Evolutionary conservation across 116 monocot genomes (phyloP).

Genomic region (Zostera marina): DNA sequence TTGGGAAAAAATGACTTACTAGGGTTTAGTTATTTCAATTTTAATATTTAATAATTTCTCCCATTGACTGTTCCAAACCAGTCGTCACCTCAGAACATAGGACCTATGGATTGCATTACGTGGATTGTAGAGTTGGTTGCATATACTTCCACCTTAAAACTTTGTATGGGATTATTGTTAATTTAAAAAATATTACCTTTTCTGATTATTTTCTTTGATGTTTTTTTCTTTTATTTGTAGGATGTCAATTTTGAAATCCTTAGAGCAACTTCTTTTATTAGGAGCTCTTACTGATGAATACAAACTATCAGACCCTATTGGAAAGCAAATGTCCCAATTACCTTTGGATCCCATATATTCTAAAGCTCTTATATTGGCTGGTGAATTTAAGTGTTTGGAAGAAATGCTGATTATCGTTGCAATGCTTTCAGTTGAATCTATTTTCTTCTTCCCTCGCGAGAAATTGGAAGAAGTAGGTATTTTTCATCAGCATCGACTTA

Average conservation of each 20-base stretch:
- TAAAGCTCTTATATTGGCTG: slow-evolving; percentile 57
- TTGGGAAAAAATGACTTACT: too few relatives aligned
- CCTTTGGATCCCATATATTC: slow-evolving; percentile 90
- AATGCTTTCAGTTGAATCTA: slow-evolving; percentile 95
- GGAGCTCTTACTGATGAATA: slow-evolving; percentile 70
- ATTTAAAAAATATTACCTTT: not conserved
- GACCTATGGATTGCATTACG: too few relatives aligned
- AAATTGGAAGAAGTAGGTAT: slow-evolving; percentile 69
- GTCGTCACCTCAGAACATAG: too few relatives aligned
- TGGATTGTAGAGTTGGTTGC: too few relatives aligned
- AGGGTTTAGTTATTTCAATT: too few relatives aligned
- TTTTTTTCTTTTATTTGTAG: slow-evolving; percentile 13
- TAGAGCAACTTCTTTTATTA: slow-evolving; percentile 60
- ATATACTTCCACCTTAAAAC: too few relatives aligned
- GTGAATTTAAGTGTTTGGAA: slow-evolving; percentile 71
- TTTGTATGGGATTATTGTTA: too few relatives aligned
- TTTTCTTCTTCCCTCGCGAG: slow-evolving; percentile 70
- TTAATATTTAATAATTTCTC: too few relatives aligned
- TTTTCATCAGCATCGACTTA: too few relatives aligned
- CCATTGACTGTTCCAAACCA: too few relatives aligned
- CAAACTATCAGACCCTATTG: slow-evolving; percentile 63
- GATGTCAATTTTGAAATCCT: slow-evolving; percentile 54
- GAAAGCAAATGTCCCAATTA: slow-evolving; percentile 66
- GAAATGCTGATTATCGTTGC: slow-evolving; percentile 96
- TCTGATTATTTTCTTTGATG: not conserved